Evolutionary conservation across 1,139 yeast genomes (phyloP), one percentile per base, ranked within the genome.

Genomic region (Suhomyces terraborum): DNA sequence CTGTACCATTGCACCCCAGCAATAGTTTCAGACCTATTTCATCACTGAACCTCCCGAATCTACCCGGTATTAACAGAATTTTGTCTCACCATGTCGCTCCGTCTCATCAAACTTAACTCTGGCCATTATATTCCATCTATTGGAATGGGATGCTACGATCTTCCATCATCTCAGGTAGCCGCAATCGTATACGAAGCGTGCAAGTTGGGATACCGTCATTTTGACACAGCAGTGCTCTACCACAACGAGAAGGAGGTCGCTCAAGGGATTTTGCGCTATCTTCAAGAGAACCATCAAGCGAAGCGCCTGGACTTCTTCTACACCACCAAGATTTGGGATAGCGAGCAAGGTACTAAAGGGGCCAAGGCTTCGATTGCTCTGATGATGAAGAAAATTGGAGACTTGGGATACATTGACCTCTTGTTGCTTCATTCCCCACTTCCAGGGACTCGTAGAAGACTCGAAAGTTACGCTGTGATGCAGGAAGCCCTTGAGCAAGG

Each of bases 401-500:
- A 40, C 1, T 47, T 70, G 12, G 62, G 58, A n/a, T 72, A 70
- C 46, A 69, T 72, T 21, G 76, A 72, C 52, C 56, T 82, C 42
- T 55, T 80, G 14, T 61, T 82, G 46, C 77, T 82, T 43, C 87
- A 82, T 54, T 77, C 84, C 1, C 87, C 88, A 6, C 58, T 77
- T 29, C 73, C 79, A 35, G 87, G 86, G 2, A 66, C 68, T 14
- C 50, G 49, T 27, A 59, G 64, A 43, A 64, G 88, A 50, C 54
- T 79, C 18, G 83, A 75, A 41, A 77, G 83, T 5, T 82, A 78
- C 69, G 62, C 58, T 45, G 86, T 85, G 3, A 69, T 82, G 75
- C 84, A 82, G 56, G 84, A 81, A 42, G 82, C 82, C 1, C 82
- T 79, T n/a, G 78, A 69, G 33, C 62, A 58, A 17, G 85, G 85